Evolutionary conservation across 495 filamentous ascomycete genomes (phyloP).

Genomic region (Darksidea phi): DNA sequence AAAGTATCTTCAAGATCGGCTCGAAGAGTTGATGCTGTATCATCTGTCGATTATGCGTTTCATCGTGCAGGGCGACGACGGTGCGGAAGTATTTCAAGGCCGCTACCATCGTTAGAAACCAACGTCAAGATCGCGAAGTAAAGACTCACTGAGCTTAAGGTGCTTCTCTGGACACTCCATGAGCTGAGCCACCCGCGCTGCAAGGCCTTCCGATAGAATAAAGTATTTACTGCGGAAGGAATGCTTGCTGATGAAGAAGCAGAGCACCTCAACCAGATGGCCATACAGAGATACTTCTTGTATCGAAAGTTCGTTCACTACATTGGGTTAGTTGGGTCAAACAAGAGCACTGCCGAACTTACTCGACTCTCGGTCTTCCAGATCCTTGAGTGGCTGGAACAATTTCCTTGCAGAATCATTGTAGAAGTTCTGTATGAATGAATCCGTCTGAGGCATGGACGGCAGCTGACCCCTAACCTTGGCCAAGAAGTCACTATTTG

Average conservation of each 20-base stretch:
- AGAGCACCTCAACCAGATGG: constrained; percentile 91
- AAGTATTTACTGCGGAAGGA: constrained; percentile 83
- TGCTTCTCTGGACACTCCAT: constrained; percentile 86
- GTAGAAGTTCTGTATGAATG: constrained; percentile 84
- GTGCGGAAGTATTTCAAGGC: constrained; percentile 94
- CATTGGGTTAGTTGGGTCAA: constrained; percentile 26
- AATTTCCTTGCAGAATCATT: constrained; percentile 82
- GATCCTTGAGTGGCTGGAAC: constrained; percentile 80
- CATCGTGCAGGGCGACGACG: constrained; percentile 81
- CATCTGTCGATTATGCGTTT: constrained; percentile 87
- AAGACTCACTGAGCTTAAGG: constrained; percentile 75
- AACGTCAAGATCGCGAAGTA: background rate
- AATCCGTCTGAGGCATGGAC: constrained; percentile 74
- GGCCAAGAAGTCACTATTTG: constrained; percentile 65
- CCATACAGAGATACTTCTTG: constrained; percentile 84
- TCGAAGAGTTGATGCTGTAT: constrained; percentile 80
- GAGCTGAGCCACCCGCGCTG: constrained; percentile 77
- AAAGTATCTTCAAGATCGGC: constrained; percentile 82
- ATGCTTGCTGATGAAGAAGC: constrained; percentile 91
- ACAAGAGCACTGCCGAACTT: constrained; percentile 38
- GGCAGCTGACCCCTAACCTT: constrained; percentile 54
- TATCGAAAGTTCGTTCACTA: constrained; percentile 64
- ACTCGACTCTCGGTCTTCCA: constrained; percentile 66
- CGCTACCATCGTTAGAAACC: constrained; percentile 50
- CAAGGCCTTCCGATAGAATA: constrained; percentile 75